Evolutionary conservation across 768 basidiomycete species (phyloP).

Genomic region (Pleurotus platypus): DNA sequence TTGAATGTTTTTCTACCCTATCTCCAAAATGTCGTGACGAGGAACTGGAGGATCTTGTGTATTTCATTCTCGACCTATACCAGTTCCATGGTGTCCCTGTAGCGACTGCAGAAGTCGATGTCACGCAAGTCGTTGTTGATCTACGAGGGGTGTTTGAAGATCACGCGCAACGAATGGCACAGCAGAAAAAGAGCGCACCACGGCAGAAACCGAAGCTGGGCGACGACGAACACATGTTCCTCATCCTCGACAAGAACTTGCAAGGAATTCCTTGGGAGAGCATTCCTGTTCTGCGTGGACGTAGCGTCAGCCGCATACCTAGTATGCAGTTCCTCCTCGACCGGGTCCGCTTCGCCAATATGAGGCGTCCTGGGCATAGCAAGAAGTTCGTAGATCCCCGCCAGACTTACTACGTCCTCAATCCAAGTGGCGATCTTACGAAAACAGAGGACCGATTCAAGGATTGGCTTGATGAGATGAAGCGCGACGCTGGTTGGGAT

Average conservation of each 20-base stretch:
- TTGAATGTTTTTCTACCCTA: conserved; percentile 83
- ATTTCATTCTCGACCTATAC: conserved; percentile 91
- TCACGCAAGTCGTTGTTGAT: conserved; percentile 87
- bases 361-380: conserved; percentile 35
- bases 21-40: conserved; percentile 84
- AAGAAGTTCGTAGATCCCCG: conserved; percentile 58
- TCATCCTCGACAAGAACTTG: conserved; percentile 86
- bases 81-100: conserved; percentile 90
- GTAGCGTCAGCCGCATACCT: conserved; percentile 91
- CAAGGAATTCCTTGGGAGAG: conserved; percentile 96
- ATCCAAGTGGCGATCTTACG: conserved; percentile 87
- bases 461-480: conserved; percentile 75
- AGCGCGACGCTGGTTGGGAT: conserved; percentile 66
- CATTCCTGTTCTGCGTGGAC: conserved; percentile 77
- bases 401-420: conserved; percentile 81
- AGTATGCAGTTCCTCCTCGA: conserved; percentile 86
- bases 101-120: conserved; percentile 87
- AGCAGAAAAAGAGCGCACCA: conserved; percentile 19
- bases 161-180: conserved; percentile 38
- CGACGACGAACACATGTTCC: conserved; percentile 73
- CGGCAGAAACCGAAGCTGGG: conserved; percentile 10
- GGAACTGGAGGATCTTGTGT: conserved; percentile 92
- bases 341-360: conserved; percentile 60
- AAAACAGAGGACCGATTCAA: conserved; percentile 82
- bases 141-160: conserved; percentile 76